Percentiles rank a stretch among this genome's conserved stretches.
These are phyloP conservation scores for Saturnispora zaruensis DNA, from an alignment of 805 yeast genomes.

Conservation along the genomic window DNA sequence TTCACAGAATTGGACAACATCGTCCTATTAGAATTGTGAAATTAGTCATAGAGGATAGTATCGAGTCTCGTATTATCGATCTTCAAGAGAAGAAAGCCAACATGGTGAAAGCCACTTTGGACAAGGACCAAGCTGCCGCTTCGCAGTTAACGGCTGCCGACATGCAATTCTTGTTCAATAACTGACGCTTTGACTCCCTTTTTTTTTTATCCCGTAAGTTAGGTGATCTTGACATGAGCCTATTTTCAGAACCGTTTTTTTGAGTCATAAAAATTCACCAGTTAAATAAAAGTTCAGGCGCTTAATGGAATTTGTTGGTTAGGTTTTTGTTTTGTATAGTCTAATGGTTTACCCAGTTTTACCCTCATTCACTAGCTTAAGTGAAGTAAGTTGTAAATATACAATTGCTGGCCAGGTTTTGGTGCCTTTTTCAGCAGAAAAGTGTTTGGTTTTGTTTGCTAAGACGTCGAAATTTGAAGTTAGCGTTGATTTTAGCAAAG, in stretches of 20 bases:
- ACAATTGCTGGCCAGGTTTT: slow-evolving; percentile 26
- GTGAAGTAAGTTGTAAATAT: slow-evolving; percentile 12
- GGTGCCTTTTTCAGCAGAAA: slow-evolving; percentile 15
- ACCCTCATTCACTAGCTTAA: slow-evolving; percentile 20
- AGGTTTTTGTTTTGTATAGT: background rate
- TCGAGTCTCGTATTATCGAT: slow-evolving; percentile 92
- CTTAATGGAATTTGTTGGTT: background rate
- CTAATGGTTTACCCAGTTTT: slow-evolving; percentile 29
- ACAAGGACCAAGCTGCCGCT: slow-evolving; percentile 85
- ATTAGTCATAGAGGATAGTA: slow-evolving; percentile 91
- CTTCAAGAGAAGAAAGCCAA: slow-evolving; percentile 95
- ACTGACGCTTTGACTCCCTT: slow-evolving; percentile 30
- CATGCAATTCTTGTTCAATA: slow-evolving; percentile 86
- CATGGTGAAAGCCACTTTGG: slow-evolving; percentile 96
- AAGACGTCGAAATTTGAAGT: slow-evolving; percentile 10
- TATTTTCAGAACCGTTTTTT: background rate
- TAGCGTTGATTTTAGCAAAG: slow-evolving; percentile 20
- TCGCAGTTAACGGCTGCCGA: slow-evolving; percentile 87
- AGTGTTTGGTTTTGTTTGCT: slow-evolving; percentile 13
- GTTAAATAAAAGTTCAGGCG: background rate
- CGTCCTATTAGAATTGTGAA: slow-evolving; percentile 91
- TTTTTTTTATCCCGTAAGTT: background rate
- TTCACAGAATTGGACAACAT: slow-evolving; percentile 93
- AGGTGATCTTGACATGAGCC: background rate
- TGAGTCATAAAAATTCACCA: background rate